Evolutionary conservation across 78 protist genomes (phyloP).

Genomic region (Tieghemostelium lacteum): DNA sequence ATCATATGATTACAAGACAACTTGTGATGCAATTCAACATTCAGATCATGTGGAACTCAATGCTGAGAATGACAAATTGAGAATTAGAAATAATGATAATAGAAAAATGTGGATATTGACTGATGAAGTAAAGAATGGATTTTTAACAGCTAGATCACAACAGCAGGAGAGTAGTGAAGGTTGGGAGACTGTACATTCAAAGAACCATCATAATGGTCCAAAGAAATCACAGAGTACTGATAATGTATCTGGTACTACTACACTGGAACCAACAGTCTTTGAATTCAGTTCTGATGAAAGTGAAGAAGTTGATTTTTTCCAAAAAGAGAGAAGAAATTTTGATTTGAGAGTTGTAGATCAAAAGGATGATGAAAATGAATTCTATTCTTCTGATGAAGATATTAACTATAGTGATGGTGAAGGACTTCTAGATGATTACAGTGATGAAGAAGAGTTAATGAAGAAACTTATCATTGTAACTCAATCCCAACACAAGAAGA

Average conservation of each 20-base stretch:
- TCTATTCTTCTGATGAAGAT: slow-evolving; percentile 10
- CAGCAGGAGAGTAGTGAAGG: background rate
- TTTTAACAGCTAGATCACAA: background rate
- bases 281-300: slow-evolving; percentile 14
- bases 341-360: slow-evolving; percentile 41
- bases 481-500: slow-evolving; percentile 63
- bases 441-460: slow-evolving; percentile 36
- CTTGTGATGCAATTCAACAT: background rate
- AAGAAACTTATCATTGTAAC: slow-evolving; percentile 80
- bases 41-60: slow-evolving; percentile 18
- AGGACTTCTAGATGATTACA: slow-evolving; percentile 13
- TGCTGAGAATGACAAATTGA: background rate
- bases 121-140: slow-evolving; percentile 12
- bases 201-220: slow-evolving; percentile 25
- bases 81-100: background rate
- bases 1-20: slow-evolving; percentile 5
- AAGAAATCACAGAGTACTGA: slow-evolving; percentile 25
- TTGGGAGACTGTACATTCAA: background rate
- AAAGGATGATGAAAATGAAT: slow-evolving; percentile 5
- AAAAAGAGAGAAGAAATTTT: slow-evolving; percentile 60
- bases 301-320: slow-evolving; percentile 23
- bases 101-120: slow-evolving; percentile 24
- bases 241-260: background rate
- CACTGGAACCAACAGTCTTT: background rate
- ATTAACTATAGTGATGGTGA: background rate